Evolutionary conservation across 2,329 filamentous ascomycete genomes (phyloP).

Genomic region (Alternaria hordeiaustralica): DNA sequence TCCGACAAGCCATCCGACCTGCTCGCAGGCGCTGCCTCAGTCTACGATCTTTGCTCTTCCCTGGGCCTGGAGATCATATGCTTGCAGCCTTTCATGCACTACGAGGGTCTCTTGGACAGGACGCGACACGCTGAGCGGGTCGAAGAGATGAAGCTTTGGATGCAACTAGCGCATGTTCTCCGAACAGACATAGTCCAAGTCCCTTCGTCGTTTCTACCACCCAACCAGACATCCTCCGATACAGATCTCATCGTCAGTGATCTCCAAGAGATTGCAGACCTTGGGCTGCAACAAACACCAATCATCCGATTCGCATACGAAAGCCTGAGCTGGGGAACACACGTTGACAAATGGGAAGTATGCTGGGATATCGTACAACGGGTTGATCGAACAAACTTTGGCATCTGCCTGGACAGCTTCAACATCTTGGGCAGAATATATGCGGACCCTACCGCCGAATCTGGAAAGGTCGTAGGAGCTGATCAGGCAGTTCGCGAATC

Average conservation of each 20-base stretch:
- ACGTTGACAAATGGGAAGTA: slow-evolving; percentile 73
- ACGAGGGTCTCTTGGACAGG: slow-evolving; percentile 74
- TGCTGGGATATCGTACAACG: slow-evolving; percentile 71
- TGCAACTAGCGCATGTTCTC: slow-evolving; percentile 68
- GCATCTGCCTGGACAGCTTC: slow-evolving; percentile 78
- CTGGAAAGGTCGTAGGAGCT: slow-evolving; percentile 61
- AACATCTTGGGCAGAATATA: slow-evolving; percentile 76
- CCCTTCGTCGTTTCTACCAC: slow-evolving; percentile 71
- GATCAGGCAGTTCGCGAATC: slow-evolving; percentile 63
- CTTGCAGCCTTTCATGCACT: slow-evolving; percentile 79
- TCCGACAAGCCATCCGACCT: slow-evolving; percentile 55
- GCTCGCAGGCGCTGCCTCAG: slow-evolving; percentile 63
- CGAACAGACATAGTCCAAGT: slow-evolving; percentile 76
- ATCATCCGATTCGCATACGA: slow-evolving; percentile 76
- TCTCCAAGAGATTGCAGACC: slow-evolving; percentile 69
- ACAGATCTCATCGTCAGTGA: slow-evolving; percentile 66
- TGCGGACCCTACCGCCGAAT: slow-evolving; percentile 66
- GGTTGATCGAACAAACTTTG: slow-evolving; percentile 75
- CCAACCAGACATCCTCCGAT: slow-evolving; percentile 59
- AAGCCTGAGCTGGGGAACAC: slow-evolving; percentile 74
- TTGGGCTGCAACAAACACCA: slow-evolving; percentile 65
- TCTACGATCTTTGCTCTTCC: slow-evolving; percentile 64
- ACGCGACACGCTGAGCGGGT: slow-evolving; percentile 63
- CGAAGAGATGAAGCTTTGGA: slow-evolving; percentile 72
- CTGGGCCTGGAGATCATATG: slow-evolving; percentile 67